Conservation (phyloP, 2,329 filamentous ascomycete genomes). For the Pseudomassariella vexata region DNA sequence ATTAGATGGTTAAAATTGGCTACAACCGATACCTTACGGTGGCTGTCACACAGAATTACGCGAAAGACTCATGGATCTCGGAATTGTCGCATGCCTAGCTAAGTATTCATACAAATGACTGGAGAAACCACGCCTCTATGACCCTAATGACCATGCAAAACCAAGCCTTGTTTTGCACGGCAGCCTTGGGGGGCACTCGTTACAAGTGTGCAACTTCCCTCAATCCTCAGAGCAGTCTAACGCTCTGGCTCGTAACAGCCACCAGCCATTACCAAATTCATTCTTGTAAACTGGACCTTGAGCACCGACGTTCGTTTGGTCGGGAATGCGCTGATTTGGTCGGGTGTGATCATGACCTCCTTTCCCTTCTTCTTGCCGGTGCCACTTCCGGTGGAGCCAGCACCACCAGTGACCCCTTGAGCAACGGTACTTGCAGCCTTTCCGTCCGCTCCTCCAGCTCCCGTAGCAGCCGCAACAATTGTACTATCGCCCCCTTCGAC, state of each 20-base stretch:
- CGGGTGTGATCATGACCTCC: conserved; percentile 82
- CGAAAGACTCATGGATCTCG: too few relatives aligned
- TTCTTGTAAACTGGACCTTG: conserved; percentile 87
- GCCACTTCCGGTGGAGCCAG: conserved; percentile 20
- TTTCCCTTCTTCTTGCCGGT: conserved; percentile 70
- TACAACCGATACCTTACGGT: too few relatives aligned
- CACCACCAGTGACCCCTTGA: conserved; percentile 21
- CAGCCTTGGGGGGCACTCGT: too few relatives aligned
- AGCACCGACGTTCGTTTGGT: conserved; percentile 96
- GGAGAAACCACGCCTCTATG: too few relatives aligned
- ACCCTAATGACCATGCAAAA: too few relatives aligned
- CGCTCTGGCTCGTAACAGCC: conserved; percentile 60
- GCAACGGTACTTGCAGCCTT: conserved; percentile 22
- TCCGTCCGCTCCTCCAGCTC: conserved; percentile 34
- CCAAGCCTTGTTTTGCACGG: too few relatives aligned
- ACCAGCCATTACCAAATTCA: conserved; percentile 88
- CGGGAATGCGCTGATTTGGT: conserved; percentile 90
- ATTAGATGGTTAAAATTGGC: too few relatives aligned
- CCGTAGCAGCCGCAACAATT: conserved; percentile 33
- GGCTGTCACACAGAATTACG: too few relatives aligned
- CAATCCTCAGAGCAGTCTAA: too few relatives aligned
- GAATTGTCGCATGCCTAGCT: too few relatives aligned
- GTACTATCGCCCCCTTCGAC: conserved; percentile 26
- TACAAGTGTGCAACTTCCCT: too few relatives aligned
- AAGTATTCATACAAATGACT: too few relatives aligned